phyloP scores from a whole-genome alignment of 2,329 filamentous ascomycete genomes.

The Fusarium luffae region DNA sequence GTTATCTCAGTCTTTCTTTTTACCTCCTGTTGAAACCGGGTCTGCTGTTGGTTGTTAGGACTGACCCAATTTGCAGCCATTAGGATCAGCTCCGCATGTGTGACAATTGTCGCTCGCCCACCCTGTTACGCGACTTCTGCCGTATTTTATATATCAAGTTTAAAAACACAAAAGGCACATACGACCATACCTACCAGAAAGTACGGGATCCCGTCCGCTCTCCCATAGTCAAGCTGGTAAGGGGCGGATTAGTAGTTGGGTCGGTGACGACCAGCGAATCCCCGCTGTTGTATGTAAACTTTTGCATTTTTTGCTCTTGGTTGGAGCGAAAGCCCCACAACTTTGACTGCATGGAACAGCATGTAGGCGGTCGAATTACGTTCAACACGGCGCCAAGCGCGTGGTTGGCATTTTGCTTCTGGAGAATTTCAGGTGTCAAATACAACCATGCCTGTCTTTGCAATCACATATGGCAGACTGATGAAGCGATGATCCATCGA shows the following conservation, averaged over 20 bases:
- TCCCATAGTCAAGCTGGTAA: background rate
- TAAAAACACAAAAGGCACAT: fast-evolving
- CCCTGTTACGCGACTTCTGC: fast-evolving
- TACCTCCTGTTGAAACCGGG: fast-evolving
- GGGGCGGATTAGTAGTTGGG: no score
- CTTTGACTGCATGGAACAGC: no score
- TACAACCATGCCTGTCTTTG: no score
- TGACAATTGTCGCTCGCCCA: background rate
- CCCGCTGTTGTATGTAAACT: background rate
- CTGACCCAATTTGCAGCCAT: background rate
- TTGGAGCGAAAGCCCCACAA: no score
- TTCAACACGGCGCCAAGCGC: no score
- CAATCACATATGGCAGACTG: no score
- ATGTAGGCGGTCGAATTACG: no score
- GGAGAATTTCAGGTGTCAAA: no score
- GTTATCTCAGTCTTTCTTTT: fast-evolving
- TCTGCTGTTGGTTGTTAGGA: background rate
- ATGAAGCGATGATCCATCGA: no score
- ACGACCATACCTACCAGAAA: background rate
- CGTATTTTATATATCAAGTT: background rate
- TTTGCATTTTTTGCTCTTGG: background rate
- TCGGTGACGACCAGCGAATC: background rate
- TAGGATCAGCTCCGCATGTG: background rate
- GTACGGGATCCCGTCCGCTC: background rate
- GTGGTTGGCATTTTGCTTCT: no score